A percentile compares a stretch with the other conserved stretches of the same genome.
Conservation (phyloP, 306 rosid genomes). For the Castanea crenata region DNA sequence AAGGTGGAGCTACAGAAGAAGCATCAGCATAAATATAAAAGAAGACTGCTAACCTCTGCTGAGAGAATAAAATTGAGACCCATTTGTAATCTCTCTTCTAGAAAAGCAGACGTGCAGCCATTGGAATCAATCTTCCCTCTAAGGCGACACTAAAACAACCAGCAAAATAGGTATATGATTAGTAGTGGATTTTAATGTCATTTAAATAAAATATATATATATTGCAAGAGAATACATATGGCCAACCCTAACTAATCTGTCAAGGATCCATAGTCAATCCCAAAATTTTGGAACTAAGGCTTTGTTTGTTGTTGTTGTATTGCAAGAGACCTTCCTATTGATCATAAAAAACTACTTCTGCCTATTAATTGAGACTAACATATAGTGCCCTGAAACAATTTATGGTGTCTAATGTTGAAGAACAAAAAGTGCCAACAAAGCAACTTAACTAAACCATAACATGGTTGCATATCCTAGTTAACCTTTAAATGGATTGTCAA, state of each 20-base stretch:
- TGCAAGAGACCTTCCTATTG: background rate
- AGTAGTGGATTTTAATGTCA: background rate
- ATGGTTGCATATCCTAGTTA: too few species aligned
- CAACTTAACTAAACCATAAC: too few species aligned
- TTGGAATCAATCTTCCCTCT: slow-evolving; percentile 92
- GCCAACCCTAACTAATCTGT: too few species aligned
- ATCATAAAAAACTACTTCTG: background rate
- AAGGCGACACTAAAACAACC: slow-evolving; percentile 66
- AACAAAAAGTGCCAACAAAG: too few species aligned
- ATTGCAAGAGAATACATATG: too few species aligned
- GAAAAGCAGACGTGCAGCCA: slow-evolving; percentile 63
- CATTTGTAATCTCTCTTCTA: slow-evolving; percentile 89
- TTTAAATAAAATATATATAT: background rate
- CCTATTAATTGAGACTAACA: background rate
- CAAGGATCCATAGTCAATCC: too few species aligned
- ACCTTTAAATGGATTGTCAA: too few species aligned
- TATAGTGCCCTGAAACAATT: too few species aligned
- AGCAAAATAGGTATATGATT: background rate
- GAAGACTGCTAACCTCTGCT: slow-evolving; percentile 48
- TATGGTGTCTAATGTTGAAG: too few species aligned
- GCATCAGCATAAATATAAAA: background rate
- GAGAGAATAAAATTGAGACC: slow-evolving; percentile 73
- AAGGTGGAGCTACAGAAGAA: background rate
- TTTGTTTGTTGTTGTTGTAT: background rate
- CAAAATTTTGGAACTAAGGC: too few species aligned